These are phyloP conservation scores for Diddensiella caesifluorescens DNA, from an alignment of 805 yeast genomes.

Conservation along the genomic window DNA sequence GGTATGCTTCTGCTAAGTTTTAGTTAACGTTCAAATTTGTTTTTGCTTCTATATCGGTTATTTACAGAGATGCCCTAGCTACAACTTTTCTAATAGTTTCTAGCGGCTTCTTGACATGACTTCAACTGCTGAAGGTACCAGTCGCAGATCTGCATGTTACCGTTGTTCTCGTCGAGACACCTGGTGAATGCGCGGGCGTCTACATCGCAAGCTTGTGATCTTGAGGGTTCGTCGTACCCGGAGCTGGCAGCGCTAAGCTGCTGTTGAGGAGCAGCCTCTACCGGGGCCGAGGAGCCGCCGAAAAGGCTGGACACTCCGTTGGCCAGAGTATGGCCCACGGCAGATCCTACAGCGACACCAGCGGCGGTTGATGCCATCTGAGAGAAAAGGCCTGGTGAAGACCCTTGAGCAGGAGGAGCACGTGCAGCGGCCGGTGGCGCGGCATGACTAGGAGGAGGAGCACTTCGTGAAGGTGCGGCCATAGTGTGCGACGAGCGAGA, in stretches of 20 bases:
- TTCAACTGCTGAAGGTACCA: conserved; percentile 95
- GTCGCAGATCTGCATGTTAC: conserved; percentile 96
- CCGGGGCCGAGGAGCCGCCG: conserved; percentile 68
- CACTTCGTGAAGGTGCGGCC: conserved; percentile 53
- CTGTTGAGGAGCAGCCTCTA: conserved; percentile 41
- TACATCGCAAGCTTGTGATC: conserved; percentile 60
- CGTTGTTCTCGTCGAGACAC: conserved; percentile 89
- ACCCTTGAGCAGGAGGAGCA: conserved; percentile 40
- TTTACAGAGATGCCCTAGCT: no score
- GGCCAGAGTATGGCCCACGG: conserved; percentile 95
- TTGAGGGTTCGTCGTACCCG: conserved; percentile 41
- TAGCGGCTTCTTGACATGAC: conserved; percentile 94
- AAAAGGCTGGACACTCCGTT: conserved; percentile 89
- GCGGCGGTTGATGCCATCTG: conserved; percentile 99
- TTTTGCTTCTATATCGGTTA: no score
- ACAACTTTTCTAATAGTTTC: conserved; percentile 52
- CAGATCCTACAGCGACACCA: conserved; percentile 98
- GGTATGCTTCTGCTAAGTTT: no score
- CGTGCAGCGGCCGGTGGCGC: conserved; percentile 48
- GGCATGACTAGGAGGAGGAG: conserved; percentile 41
- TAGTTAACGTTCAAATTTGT: no score
- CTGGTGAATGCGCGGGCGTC: conserved; percentile 94
- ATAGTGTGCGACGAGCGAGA: conserved; percentile 26
- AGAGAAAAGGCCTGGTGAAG: conserved; percentile 79
- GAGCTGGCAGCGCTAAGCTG: conserved; percentile 25